phyloP scores from a whole-genome alignment of 768 basidiomycete species.

The Serendipita indica region DNA sequence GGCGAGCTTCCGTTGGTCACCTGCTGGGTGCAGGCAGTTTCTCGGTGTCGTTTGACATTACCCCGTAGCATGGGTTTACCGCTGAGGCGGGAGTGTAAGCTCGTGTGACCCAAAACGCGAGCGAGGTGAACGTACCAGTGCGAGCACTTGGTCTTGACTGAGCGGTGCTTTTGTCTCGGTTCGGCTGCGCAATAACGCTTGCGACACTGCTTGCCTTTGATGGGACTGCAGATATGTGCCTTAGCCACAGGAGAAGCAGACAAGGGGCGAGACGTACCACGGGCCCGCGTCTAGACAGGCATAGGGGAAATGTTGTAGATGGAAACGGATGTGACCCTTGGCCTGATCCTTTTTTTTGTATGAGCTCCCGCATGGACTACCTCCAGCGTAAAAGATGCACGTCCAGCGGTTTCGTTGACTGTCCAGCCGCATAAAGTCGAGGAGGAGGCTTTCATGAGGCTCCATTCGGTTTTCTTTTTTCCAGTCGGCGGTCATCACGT shows the following conservation, averaged over 20 bases:
- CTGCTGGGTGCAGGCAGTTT: neutral
- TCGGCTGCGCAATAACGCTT: neutral
- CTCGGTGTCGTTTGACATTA: neutral
- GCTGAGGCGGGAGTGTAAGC: neutral
- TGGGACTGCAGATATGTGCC: neutral
- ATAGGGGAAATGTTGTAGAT: constrained; percentile 1
- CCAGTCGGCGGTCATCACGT: neutral
- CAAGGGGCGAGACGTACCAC: constrained; percentile 3
- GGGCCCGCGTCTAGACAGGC: neutral
- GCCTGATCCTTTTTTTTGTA: constrained; percentile 6
- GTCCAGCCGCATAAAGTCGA: neutral
- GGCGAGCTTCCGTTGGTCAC: neutral
- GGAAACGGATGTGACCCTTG: constrained; percentile 6
- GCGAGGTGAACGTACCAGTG: neutral
- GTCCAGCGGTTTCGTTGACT: neutral
- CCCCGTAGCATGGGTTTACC: neutral
- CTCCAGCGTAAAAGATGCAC: neutral
- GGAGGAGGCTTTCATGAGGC: neutral
- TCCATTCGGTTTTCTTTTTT: neutral
- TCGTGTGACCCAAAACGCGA: neutral
- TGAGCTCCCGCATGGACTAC: neutral
- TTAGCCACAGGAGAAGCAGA: neutral
- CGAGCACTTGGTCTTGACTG: neutral
- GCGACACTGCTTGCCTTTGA: neutral
- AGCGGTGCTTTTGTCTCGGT: neutral